Evolutionary conservation across 2,329 filamentous ascomycete species (phyloP), one percentile per base, ranked within the genome.

Genomic region (Botrytis medusae): DNA sequence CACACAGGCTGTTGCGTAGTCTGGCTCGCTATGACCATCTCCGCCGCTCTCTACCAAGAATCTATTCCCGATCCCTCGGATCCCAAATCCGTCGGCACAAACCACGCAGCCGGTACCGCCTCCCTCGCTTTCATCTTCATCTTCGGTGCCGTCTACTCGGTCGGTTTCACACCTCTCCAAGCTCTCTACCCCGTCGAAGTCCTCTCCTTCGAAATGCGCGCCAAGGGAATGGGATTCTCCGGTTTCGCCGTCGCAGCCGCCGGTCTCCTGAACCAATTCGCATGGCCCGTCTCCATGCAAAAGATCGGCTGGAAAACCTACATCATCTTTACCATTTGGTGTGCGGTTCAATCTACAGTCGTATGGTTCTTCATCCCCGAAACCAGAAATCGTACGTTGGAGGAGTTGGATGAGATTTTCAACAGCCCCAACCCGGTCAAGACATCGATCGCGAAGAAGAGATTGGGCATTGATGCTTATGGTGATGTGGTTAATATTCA

Each of bases 241-340:
- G 74, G 83, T 81, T 77, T 84, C 83, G 77, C 84, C 73, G 81
- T 83, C 57, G 84, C 83, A 16, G 77, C 78, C 73, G 78, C 78
- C 25, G 83, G 82, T 57, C 81, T 86, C 57, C 81, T 86, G 71
- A 86, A 84, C 75, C 83, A 85, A 78, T 85, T 84, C 72, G 84
- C 81, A 69, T 84, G 83, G 60, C 85, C 85, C 0, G 84, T 87
- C 2, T 82, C 85, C 3, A 81, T 88, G 57, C 81, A 84, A 40
- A 82, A 84, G 68, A 88, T 89, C 65, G 83, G 82, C 0, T 89
- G 86, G 86, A 84, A 84, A 74, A 86, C 85, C 0, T 88, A 88
- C 77, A 87, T 89, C 71, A 80, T 86, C 44, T 87, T 88, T 76
- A 84, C 81, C 22, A 69, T 82, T 59, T 86, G 84, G 84, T 83